phyloP scores from a whole-genome alignment of 1,139 yeast genomes.

The Blastobotrys capitulatus region DNA sequence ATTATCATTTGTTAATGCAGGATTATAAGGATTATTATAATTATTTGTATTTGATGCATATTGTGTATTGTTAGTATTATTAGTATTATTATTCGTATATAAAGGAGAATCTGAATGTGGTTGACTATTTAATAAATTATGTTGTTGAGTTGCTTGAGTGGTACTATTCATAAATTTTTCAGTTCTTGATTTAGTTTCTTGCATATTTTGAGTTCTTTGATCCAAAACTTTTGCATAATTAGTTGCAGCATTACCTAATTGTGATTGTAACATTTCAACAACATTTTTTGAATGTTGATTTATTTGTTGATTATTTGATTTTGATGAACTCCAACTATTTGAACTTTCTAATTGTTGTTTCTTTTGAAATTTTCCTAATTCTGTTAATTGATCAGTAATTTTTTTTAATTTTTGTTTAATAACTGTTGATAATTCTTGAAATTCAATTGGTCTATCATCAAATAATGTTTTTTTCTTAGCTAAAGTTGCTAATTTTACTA shows the following conservation, averaged over 20 bases:
- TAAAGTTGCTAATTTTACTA: constrained; percentile 70
- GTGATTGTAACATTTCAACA: constrained; percentile 76
- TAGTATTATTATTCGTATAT: constrained; percentile 1
- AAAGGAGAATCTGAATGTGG: constrained; percentile 3
- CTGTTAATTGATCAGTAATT: constrained; percentile 71
- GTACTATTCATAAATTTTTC: constrained; percentile 64
- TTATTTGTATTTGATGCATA: constrained; percentile 29
- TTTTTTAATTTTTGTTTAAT: constrained; percentile 90
- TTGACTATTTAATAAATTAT: neutral
- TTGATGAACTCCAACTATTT: neutral
- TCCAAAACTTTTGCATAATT: constrained; percentile 86
- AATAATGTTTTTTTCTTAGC: constrained; percentile 91
- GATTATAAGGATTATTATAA: neutral
- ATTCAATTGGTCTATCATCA: constrained; percentile 91
- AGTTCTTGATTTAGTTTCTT: constrained; percentile 73
- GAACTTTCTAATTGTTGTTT: constrained; percentile 18
- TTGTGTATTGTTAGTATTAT: constrained; percentile 25
- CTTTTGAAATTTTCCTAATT: constrained; percentile 43
- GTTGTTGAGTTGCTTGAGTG: constrained; percentile 1
- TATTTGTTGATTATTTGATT: constrained; percentile 41
- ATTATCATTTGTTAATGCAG: constrained; percentile 30
- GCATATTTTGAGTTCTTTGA: constrained; percentile 77
- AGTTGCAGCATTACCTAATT: constrained; percentile 87
- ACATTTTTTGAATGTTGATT: constrained; percentile 79
- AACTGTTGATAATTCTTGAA: constrained; percentile 85